Base-by-base conservation (phyloP, 495 filamentous ascomycete species). In the Schizothecium vesticola region DNA sequence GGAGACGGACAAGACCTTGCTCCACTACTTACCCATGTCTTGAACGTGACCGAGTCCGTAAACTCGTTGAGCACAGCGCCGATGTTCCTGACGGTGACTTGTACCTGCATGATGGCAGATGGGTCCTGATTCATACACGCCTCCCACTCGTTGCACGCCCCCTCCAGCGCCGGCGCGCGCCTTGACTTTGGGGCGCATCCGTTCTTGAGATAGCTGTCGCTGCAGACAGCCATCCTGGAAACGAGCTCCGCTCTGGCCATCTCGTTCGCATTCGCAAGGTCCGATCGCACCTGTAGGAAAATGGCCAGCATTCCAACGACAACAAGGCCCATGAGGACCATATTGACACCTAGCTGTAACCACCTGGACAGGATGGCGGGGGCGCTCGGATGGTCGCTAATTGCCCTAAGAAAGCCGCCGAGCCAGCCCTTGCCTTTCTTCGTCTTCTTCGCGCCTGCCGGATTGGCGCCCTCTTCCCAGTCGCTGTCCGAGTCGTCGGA, bases 361-460 rank as follows among this genome's bases (percentile, higher is more conserved):
- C 94, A 99, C 77, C 87, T 90, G 28, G 92, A 93, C 23, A 97
- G 81, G 63, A 96, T 91, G 64, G 89, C 86, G 6, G 95, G 95
- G n/a, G 97, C 86, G 70, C 89, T 86, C 0, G 93, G 94, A 74
- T 97, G 91, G 56, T 86, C 85, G 70, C 91, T 91, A 68, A 97
- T 80, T 62, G 88, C 86, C 22, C 85, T 81, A 43, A 94, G 86
- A 70, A 92, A 82, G 16, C 84, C 77, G 25, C 80, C 81, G 61
- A 92, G 80, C 76, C 67, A 67, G 73, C 78, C 71, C 60, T 73
- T 72, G 31, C 36, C 72, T 70, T 68, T 76, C 72, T 70, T 63
- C 63, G 29, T 80, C 72, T 75, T 82, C 76, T 64, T 70, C 6
- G 28, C n/a, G 8, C 26, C 26, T 31, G 65, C 43, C 10, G 65